These are phyloP conservation scores for Eucalyptus caleyi DNA, from an alignment of 345 rosid species.

Conservation along the genomic window DNA sequence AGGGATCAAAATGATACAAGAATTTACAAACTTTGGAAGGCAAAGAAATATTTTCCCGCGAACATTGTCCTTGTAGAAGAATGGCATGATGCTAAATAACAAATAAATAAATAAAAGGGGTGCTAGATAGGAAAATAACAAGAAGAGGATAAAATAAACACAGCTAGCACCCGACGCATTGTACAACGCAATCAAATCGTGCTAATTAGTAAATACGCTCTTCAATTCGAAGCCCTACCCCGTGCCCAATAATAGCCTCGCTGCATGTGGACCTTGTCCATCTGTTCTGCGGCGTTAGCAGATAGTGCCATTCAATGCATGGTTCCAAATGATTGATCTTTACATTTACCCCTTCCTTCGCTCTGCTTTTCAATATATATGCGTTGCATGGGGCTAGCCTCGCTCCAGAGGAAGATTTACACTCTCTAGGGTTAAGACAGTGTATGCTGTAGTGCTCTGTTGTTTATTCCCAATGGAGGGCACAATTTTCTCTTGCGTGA, in stretches of 20 bases:
- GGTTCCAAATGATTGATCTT: background rate
- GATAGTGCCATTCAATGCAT: background rate
- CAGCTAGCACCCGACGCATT: background rate
- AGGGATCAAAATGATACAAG: background rate
- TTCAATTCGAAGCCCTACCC: background rate
- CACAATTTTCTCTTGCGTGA: background rate
- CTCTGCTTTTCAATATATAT: background rate
- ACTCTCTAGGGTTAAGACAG: background rate
- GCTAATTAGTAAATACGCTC: background rate
- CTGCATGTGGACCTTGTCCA: background rate
- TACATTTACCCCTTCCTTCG: background rate
- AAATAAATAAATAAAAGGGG: background rate
- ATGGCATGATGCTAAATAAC: background rate
- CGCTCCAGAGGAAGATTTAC: background rate
- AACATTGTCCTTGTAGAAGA: background rate
- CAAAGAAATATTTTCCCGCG: background rate
- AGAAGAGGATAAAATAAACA: background rate
- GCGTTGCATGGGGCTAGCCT: background rate
- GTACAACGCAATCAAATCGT: background rate
- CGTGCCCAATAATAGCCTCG: background rate
- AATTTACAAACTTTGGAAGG: background rate
- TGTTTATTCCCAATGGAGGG: background rate
- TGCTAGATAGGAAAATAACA: background rate
- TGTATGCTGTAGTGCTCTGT: background rate
- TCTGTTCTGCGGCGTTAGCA: background rate